Percentiles rank a stretch among this genome's conserved stretches.
These are phyloP conservation scores for Skeletonema costatum DNA, from an alignment of 108 stramenopile species.

Conservation along the genomic window DNA sequence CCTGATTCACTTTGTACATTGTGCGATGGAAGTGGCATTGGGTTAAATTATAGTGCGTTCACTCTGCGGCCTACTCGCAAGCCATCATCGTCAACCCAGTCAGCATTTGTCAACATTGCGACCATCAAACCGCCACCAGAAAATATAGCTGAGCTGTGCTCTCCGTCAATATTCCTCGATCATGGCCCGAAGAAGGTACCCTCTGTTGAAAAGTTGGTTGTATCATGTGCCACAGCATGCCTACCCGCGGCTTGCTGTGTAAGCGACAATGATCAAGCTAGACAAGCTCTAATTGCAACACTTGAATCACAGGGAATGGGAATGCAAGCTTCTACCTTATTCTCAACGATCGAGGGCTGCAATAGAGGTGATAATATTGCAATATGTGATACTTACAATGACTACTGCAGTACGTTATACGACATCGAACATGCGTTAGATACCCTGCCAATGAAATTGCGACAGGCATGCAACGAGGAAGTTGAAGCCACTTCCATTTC, in stretches of 20 bases:
- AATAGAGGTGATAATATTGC: constrained; percentile 9
- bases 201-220: constrained; percentile 5
- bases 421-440: constrained; percentile 7
- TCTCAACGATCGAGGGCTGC: constrained; percentile 12
- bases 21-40: neutral
- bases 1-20: constrained; percentile 10
- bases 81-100: constrained; percentile 7
- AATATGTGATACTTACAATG: constrained; percentile 17
- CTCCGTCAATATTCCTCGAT: constrained; percentile 22
- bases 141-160: constrained; percentile 21
- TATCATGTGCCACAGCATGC: constrained; percentile 14
- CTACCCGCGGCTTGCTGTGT: constrained; percentile 31
- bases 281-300: neutral
- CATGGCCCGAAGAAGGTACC: neutral
- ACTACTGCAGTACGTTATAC: constrained; percentile 18
- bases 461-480: neutral
- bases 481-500: neutral
- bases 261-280: constrained; percentile 14
- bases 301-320: constrained; percentile 26
- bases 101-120: neutral
- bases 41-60: neutral
- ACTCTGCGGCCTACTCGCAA: constrained; percentile 18
- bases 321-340: neutral
- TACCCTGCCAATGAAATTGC: constrained; percentile 5
- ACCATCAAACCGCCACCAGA: constrained; percentile 23